Conservation (phyloP, 805 yeast genomes). For the Cyberlindnera bimundalis region DNA sequence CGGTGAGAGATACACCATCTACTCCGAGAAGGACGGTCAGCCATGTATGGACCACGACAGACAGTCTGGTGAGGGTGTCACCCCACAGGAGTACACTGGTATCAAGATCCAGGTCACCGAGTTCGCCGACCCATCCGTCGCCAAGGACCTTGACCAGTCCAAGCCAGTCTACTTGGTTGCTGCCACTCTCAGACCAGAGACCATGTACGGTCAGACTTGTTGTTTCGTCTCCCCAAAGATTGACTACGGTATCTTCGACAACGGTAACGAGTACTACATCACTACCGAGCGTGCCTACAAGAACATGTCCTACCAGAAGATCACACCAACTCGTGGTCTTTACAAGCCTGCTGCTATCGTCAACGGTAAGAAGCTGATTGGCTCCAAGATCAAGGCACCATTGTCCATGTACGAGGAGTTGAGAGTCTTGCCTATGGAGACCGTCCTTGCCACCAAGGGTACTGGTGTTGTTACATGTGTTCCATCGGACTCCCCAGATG, state of each 20-base stretch:
- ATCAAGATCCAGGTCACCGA: constrained; percentile 77
- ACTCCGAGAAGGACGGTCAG: constrained; percentile 97
- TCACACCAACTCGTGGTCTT: constrained; percentile 85
- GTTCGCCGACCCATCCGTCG: constrained; percentile 45
- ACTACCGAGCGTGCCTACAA: constrained; percentile 95
- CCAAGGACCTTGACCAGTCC: constrained; percentile 35
- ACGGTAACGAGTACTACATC: constrained; percentile 71
- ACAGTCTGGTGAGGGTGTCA: constrained; percentile 93
- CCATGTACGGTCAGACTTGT: constrained; percentile 98
- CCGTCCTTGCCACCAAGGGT: constrained; percentile 92
- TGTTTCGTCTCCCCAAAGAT: constrained; percentile 97
- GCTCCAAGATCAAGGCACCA: constrained; percentile 86
- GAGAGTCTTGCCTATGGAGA: constrained; percentile 94
- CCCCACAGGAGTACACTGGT: constrained; percentile 95
- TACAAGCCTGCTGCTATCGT: constrained; percentile 58
- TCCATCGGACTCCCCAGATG: constrained; percentile 99
- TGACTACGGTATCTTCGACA: constrained; percentile 85
- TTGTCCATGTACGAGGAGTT: constrained; percentile 64
- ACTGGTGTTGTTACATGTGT: constrained; percentile 99
- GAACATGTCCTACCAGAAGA: constrained; percentile 93
- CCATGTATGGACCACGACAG: constrained; percentile 99
- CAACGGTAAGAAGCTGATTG: constrained; percentile 73
- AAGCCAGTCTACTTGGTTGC: constrained; percentile 85
- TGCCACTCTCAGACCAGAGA: constrained; percentile 97
- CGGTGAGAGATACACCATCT: constrained; percentile 96